Evolutionary conservation across 306 rosid species (phyloP), one percentile per base, ranked within the genome.

Genomic region (Albizia julibrissin): DNA sequence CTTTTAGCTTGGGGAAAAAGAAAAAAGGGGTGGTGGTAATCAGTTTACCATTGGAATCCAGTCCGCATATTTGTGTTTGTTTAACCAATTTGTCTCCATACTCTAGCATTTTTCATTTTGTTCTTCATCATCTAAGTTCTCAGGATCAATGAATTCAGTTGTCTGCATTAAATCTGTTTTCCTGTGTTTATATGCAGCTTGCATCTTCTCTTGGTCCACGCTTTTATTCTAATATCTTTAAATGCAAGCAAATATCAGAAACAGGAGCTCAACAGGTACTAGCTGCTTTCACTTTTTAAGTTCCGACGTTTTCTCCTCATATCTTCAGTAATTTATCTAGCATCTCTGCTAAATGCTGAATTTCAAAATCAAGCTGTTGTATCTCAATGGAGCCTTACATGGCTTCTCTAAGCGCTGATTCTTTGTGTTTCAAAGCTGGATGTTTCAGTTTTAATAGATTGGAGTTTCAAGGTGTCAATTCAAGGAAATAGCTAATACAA

Each of bases 191-290:
- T 74, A 69, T 86, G 89, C 93, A 95, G 99, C 97, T 95, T 82
- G 98, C 99, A 39, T 93, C 99, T 76, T 95, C 99, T 75, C 92
- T 95, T 79, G 98, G 98, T 75, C 99, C 99, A 8, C 99, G 94
- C 77, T 95, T 95, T 86, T 93, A 87, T 87, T 90, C 94, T 65
- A 95, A 93, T 85, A 95, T 95, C 79, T 95, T 95, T 86, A 95
- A 91, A 85, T 95, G 99, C 94, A 95, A 93, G 93, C 99, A 95
- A 47, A 93, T 95, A 92, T 95, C 99, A 80, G 99, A 95, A 94
- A 95, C 99, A 65, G 99, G 99, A 82, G 98, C 99, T 27, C 98
- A 95, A 87, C 99, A 95, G 88, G 99, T 95, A 89, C 46, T 80
- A 59, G 50, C 47, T 8, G 22, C 43, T 72, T 74, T 72, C 27